Evolutionary conservation across 2,329 filamentous ascomycete species (phyloP).

Genomic region (Sclerotiophoma versabilis): DNA sequence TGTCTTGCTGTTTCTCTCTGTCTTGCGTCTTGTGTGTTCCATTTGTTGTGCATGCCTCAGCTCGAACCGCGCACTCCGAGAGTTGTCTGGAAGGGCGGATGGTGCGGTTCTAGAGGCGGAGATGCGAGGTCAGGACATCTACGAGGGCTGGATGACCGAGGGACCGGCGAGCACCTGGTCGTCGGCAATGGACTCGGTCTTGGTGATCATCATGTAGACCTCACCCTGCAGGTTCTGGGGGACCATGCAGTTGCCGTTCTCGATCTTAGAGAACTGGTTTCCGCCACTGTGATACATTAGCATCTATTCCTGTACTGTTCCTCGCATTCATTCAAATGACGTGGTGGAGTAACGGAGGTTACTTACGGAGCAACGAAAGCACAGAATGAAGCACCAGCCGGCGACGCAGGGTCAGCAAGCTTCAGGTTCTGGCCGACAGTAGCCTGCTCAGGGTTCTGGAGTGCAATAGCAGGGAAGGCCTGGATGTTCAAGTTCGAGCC

Average conservation of each 20-base stretch:
- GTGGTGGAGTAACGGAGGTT: conserved; percentile 30
- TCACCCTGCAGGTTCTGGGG: conserved; percentile 69
- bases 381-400: conserved; percentile 63
- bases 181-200: conserved; percentile 44
- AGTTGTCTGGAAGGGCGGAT: too few relatives aligned
- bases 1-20: background rate
- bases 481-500: conserved; percentile 68
- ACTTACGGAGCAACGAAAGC: conserved; percentile 69
- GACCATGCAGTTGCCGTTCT: conserved; percentile 64
- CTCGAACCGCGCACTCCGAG: too few relatives aligned
- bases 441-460: conserved; percentile 60
- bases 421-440: conserved; percentile 49
- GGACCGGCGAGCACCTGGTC: conserved; percentile 67
- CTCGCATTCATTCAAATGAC: conserved; percentile 6
- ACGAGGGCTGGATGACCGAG: conserved; percentile 50
- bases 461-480: conserved; percentile 65
- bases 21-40: too few relatives aligned
- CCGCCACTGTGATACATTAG: conserved; percentile 43
- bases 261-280: conserved; percentile 63
- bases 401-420: conserved; percentile 46
- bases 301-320: too few relatives aligned
- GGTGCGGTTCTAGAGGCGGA: too few relatives aligned
- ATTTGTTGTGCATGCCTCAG: too few relatives aligned
- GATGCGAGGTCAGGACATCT: conserved; percentile 25
- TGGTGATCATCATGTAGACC: conserved; percentile 72